Base-by-base conservation (phyloP, 2,329 filamentous ascomycete genomes). In the Cytospora chrysosperma region DNA sequence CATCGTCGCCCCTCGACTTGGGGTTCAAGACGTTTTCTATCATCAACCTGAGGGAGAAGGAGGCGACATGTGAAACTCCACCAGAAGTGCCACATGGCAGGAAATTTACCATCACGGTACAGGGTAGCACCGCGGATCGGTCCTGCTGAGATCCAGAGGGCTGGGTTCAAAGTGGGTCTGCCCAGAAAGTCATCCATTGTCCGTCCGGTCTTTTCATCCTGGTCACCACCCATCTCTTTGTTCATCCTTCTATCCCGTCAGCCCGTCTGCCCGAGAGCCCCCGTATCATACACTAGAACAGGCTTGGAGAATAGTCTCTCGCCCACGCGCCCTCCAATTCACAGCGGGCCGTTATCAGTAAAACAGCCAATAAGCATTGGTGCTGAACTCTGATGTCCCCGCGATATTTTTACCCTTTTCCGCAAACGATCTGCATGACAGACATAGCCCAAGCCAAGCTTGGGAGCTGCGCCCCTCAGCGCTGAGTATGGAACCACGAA, bases 361-460 rank as follows among this genome's bases (percentile, higher is more conserved):
- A 56, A 27, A 30, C 12, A 43, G 5, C 61, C 61, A 63, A 63
- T 63, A 30, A 53, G 50, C 26, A 30, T 55, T 21, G 50, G 49
- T 27, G 37, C 50, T 28, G 17, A 28, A 17, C 21, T 50, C 21
- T 52, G 17, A 13, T 24, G 15, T 21, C 21, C 49, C 49, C 49
- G 50, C 24, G 47, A 51, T 62, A 53, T 50, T 56, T 60, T 60
- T 60, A 63, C 61, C 53, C 40, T 26, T 34, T 56, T 26, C 34
- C n/a, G 43, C 53, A 17, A 32, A 60, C 26, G 64, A 65, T 65
- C 64, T 63, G 64, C 64, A 63, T n/a, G 27, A 60, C 40, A 63
- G 56, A 40, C 37, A 51, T 50, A 59, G 55, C 59, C 58, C 19
- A 63, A 57, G 56, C 55, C 51, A 15, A 50, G 34, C 27, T 26